These are phyloP conservation scores for Aspergillus sp. DNA, from an alignment of 2,329 filamentous ascomycete genomes.

Conservation along the genomic window DNA sequence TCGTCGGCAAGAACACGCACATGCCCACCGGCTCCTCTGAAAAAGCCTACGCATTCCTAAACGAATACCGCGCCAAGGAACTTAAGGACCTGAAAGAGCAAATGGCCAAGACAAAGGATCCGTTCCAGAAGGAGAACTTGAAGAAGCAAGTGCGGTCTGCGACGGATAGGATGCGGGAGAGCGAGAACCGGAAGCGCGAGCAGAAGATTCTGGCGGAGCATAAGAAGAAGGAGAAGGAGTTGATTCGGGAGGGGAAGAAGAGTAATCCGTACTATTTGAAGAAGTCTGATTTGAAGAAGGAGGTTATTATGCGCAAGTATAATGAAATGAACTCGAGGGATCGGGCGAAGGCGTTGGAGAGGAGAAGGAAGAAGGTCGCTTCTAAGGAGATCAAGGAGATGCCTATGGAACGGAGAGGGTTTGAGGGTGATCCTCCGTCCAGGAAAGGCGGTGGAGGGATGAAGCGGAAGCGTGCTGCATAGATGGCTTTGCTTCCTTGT, in stretches of 20 bases:
- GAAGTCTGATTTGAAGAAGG: constrained; percentile 83
- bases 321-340: constrained; percentile 77
- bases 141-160: constrained; percentile 69
- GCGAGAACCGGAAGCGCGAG: constrained; percentile 62
- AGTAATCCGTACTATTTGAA: constrained; percentile 82
- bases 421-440: constrained; percentile 17
- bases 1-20: constrained; percentile 30
- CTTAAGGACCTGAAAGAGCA: constrained; percentile 65
- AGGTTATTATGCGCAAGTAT: constrained; percentile 71
- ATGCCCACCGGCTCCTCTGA: constrained; percentile 45
- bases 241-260: constrained; percentile 77
- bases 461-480: constrained; percentile 24
- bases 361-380: constrained; percentile 81
- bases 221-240: constrained; percentile 72
- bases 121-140: constrained; percentile 59
- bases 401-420: constrained; percentile 48
- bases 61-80: constrained; percentile 79
- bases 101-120: constrained; percentile 61
- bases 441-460: constrained; percentile 13
- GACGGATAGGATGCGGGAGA: constrained; percentile 68
- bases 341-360: constrained; percentile 75
- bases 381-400: constrained; percentile 76
- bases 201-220: constrained; percentile 66
- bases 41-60: constrained; percentile 78
- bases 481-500: constrained; percentile 1